Evolutionary conservation across 768 basidiomycete species (phyloP).

Genomic region (Paxillus involutus): DNA sequence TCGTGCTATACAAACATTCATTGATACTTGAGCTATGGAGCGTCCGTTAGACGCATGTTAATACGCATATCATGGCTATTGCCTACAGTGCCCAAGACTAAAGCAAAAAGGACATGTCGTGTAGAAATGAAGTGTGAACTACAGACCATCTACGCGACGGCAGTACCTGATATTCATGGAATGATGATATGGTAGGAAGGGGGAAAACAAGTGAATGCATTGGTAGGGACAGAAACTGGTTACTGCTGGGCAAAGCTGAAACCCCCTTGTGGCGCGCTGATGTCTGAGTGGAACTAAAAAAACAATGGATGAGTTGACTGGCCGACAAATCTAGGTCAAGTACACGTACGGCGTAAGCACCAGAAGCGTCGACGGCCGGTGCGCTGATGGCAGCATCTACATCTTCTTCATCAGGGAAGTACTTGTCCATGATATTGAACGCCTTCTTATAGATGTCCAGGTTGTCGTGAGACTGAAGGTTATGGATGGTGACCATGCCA

Average conservation of each 20-base stretch:
- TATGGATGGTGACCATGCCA: slow-evolving; percentile 98
- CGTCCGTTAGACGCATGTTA: slow-evolving; percentile 35
- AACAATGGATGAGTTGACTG: slow-evolving; percentile 6
- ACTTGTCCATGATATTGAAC: slow-evolving; percentile 97
- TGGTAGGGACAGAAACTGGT: slow-evolving; percentile 11
- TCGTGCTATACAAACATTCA: slow-evolving; percentile 17
- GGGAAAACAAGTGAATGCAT: slow-evolving; percentile 5
- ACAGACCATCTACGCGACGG: slow-evolving; percentile 9
- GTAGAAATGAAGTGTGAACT: slow-evolving; percentile 11
- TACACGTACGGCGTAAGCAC: slow-evolving; percentile 67
- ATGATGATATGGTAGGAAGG: slow-evolving; percentile 14
- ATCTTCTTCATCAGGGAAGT: slow-evolving; percentile 98
- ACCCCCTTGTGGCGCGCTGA: slow-evolving; percentile 89
- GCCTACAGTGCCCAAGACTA: slow-evolving; percentile 20
- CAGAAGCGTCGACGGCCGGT: slow-evolving; percentile 71
- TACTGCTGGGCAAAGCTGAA: slow-evolving; percentile 87
- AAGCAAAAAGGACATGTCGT: slow-evolving; percentile 18
- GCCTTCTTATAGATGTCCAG: slow-evolving; percentile 99
- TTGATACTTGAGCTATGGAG: slow-evolving; percentile 19
- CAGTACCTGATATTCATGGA: slow-evolving; percentile 21
- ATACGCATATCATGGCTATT: slow-evolving; percentile 18
- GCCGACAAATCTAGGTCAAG: not conserved
- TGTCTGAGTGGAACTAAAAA: slow-evolving; percentile 77
- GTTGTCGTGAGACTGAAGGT: slow-evolving; percentile 99
- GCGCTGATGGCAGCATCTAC: slow-evolving; percentile 79